These are phyloP conservation scores for Bipolaris zeicola DNA, from an alignment of 2,329 filamentous ascomycete genomes.

Conservation along the genomic window DNA sequence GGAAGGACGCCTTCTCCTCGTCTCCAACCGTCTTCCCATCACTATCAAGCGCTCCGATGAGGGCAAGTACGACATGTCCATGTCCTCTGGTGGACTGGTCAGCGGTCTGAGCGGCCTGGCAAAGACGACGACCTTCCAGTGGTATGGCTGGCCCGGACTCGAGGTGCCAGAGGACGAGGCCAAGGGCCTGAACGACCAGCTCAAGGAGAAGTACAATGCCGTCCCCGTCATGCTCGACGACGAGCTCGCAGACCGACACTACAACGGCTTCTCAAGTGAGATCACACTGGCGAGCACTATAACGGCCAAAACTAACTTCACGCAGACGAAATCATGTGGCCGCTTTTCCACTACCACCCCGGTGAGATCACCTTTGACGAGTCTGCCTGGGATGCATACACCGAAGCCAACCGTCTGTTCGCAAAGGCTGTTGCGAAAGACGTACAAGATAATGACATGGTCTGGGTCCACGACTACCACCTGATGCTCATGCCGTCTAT, in stretches of 20 bases:
- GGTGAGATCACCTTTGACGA: slow-evolving; percentile 99
- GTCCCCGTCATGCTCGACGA: slow-evolving; percentile 93
- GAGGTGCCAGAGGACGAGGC: slow-evolving; percentile 88
- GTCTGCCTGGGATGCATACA: slow-evolving; percentile 89
- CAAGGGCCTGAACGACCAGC: slow-evolving; percentile 71
- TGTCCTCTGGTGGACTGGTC: slow-evolving; percentile 95
- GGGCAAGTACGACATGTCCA: slow-evolving; percentile 89
- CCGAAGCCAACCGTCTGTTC: slow-evolving; percentile 90
- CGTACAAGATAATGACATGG: slow-evolving; percentile 88
- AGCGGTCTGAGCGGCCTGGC: slow-evolving; percentile 89
- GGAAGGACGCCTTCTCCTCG: slow-evolving; percentile 70
- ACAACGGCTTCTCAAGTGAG: slow-evolving; percentile 97
- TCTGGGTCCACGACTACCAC: slow-evolving; percentile 99
- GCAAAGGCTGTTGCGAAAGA: slow-evolving; percentile 85
- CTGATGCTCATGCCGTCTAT: slow-evolving; percentile 95
- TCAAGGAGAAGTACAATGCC: slow-evolving; percentile 87
- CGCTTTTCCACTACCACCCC: slow-evolving; percentile 97
- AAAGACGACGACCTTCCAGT: slow-evolving; percentile 93
- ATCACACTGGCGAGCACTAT: not conserved
- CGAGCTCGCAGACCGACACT: slow-evolving; percentile 90
- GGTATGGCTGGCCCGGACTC: slow-evolving; percentile 97
- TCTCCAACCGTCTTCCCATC: slow-evolving; percentile 94
- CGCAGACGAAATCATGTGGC: slow-evolving; percentile 91
- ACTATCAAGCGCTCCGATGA: slow-evolving; percentile 94
- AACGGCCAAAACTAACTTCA: slow-evolving; percentile 6